Evolutionary conservation across 2,329 filamentous ascomycete species (phyloP).

Genomic region (Exophiala sp.): DNA sequence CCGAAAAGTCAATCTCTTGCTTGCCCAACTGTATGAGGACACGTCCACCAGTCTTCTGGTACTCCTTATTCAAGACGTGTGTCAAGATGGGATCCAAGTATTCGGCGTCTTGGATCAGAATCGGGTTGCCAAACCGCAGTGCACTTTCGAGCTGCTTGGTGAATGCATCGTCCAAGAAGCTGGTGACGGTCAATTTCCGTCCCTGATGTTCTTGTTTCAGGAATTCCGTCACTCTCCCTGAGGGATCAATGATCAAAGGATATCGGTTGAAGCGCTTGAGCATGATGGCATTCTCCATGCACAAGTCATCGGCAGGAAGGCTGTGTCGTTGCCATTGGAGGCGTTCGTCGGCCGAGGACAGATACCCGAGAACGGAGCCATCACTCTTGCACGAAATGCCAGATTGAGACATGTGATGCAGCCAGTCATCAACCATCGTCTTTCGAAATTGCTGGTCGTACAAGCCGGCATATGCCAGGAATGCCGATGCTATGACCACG

Average conservation of each 20-base stretch:
- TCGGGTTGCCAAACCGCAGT: conserved; percentile 94
- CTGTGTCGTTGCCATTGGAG: conserved; percentile 92
- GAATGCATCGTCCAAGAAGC: conserved; percentile 96
- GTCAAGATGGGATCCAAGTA: conserved; percentile 95
- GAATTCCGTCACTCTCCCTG: conserved; percentile 89
- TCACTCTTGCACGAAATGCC: conserved; percentile 88
- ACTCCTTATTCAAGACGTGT: conserved; percentile 98
- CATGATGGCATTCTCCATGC: conserved; percentile 97
- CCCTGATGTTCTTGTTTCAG: conserved; percentile 91
- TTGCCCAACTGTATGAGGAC: conserved; percentile 97
- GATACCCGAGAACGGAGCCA: conserved; percentile 91
- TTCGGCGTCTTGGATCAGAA: conserved; percentile 96
- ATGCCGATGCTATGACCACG: conserved; percentile 91
- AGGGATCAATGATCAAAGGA: conserved; percentile 95
- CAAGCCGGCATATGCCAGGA: conserved; percentile 91
- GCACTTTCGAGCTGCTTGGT: conserved; percentile 97
- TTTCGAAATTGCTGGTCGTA: conserved; percentile 98
- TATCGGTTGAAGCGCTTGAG: conserved; percentile 98
- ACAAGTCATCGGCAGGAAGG: conserved; percentile 90
- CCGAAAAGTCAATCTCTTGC: conserved; percentile 98
- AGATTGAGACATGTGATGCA: conserved; percentile 86
- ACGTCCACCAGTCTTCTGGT: conserved; percentile 95
- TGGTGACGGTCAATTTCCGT: conserved; percentile 87
- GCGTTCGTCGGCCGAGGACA: conserved; percentile 92
- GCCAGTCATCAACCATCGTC: conserved; percentile 96